phyloP scores from a whole-genome alignment of 2,329 filamentous ascomycete species.

The Curvularia hawaiiensis region DNA sequence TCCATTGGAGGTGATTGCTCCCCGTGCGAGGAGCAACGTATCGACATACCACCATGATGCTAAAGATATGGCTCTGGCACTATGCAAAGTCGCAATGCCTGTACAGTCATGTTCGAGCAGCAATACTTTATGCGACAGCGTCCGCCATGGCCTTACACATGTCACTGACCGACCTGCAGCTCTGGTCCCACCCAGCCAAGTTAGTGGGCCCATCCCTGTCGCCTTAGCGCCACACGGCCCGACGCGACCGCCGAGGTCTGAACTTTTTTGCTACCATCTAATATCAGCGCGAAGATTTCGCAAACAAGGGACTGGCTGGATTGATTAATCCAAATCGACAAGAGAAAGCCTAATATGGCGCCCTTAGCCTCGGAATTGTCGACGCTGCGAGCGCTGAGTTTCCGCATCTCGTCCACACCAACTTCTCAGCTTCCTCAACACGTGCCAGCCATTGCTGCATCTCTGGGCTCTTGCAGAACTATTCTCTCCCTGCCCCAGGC shows the following conservation, averaged over 20 bases:
- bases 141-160: conserved; percentile 27
- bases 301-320: not conserved
- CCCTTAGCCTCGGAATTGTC: conserved; percentile 35
- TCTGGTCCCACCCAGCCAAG: conserved; percentile 19
- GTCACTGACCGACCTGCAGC: conserved; percentile 25
- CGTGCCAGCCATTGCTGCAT: conserved; percentile 68
- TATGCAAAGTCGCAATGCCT: conserved; percentile 25
- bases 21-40: not conserved
- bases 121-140: conserved; percentile 28
- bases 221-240: conserved; percentile 27
- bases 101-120: conserved; percentile 41
- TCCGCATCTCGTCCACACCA: conserved; percentile 72
- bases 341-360: conserved; percentile 24
- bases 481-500: conserved; percentile 66
- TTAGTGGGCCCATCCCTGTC: conserved; percentile 29
- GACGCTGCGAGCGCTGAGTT: conserved; percentile 58
- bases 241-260: conserved; percentile 26
- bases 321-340: not conserved
- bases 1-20: conserved; percentile 13
- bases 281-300: conserved; percentile 2
- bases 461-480: conserved; percentile 59
- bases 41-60: conserved; percentile 45
- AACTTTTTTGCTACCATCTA: conserved; percentile 28
- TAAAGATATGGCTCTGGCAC: conserved; percentile 37
- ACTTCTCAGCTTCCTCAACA: conserved; percentile 75